Evolutionary conservation across 495 filamentous ascomycete species (phyloP), one percentile per base, ranked within the genome.

Genomic region (Penicillium taxi): DNA sequence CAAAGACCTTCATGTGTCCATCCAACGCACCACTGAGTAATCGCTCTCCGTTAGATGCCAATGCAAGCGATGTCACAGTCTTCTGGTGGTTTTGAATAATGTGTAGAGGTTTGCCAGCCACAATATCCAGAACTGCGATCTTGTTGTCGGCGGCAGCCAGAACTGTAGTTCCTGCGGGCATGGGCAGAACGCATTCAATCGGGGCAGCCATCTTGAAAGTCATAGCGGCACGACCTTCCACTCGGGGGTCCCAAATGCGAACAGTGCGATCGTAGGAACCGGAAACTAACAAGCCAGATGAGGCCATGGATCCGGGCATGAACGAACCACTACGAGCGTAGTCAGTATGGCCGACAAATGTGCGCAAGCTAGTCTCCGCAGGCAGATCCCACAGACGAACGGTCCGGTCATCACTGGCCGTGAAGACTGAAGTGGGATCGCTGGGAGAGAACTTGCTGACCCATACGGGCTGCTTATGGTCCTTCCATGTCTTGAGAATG

Each of bases 381-480:
- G 93, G 84, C 20, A 99, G 63, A 64, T 96, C 91, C 91, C 91
- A 99, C 39, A 96, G 56, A 26, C 90, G 70, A 5, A 99, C 86
- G 0, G 87, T 95, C 26, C 81, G 78, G 58, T 99, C 91, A 50
- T 99, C 91, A 59, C 80, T 82, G 17, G 78, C 75, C 32, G 80
- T 86, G 73, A 96, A 78, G 17, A 96, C 61, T 1, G 76, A 76
- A 0, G 91, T 99, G 20, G 93, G 72, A 21, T 91, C 85, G 32
- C 76, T 78, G 6, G 88, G 88, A 13, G 81, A 86, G 69, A 91
- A 96, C 48, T 84, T 83, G 27, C 84, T 85, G 15, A 80, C 77
- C 82, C 91, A 94, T 23, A 94, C 88, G 26, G 93, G 84, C 67
- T 94, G 88, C 63, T 90, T 89, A 61, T 98, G 91, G 28, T 90